Percentiles rank a stretch among this genome's conserved stretches.
Conservation (phyloP, 1,284 basidiomycete species). For the Waitea zeae region DNA sequence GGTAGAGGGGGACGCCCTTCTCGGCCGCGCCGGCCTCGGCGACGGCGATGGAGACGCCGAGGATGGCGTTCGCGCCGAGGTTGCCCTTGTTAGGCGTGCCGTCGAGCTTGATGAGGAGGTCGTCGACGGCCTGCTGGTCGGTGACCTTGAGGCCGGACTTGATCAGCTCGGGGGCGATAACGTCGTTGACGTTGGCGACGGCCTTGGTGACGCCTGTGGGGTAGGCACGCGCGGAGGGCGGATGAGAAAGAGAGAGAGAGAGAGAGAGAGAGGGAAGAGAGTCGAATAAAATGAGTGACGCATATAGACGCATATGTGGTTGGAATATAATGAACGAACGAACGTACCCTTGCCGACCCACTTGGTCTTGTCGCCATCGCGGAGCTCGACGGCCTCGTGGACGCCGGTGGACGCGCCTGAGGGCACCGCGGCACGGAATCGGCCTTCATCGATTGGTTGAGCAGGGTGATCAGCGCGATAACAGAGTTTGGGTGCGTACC, state of each 20-base stretch:
- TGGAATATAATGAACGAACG: constrained; percentile 1
- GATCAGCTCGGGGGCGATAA: constrained; percentile 85
- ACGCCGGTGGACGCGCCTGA: constrained; percentile 98
- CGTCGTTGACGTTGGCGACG: constrained; percentile 86
- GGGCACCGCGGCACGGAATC: constrained; percentile 90
- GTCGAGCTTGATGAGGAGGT: constrained; percentile 97
- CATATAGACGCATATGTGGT: background rate
- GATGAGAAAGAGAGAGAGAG: constrained; percentile 1
- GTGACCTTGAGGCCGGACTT: constrained; percentile 78
- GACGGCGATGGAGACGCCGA: constrained; percentile 95
- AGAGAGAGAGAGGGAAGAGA: background rate
- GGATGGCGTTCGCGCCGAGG: constrained; percentile 98
- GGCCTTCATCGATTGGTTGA: constrained; percentile 43
- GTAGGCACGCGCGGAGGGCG: too few species aligned
- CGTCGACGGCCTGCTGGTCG: constrained; percentile 92
- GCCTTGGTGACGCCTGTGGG: constrained; percentile 85
- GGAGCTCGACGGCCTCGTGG: constrained; percentile 97
- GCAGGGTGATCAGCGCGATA: constrained; percentile 2
- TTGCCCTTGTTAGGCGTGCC: constrained; percentile 98
- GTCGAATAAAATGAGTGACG: constrained; percentile 6
- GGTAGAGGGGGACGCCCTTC: constrained; percentile 91
- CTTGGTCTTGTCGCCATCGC: constrained; percentile 85
- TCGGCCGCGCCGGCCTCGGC: constrained; percentile 88
- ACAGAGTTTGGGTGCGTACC: constrained; percentile 22
- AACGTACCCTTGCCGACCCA: constrained; percentile 89